Conservation (phyloP, 192 early-diverging fungal species). For the Piromyces finnis region DNA sequence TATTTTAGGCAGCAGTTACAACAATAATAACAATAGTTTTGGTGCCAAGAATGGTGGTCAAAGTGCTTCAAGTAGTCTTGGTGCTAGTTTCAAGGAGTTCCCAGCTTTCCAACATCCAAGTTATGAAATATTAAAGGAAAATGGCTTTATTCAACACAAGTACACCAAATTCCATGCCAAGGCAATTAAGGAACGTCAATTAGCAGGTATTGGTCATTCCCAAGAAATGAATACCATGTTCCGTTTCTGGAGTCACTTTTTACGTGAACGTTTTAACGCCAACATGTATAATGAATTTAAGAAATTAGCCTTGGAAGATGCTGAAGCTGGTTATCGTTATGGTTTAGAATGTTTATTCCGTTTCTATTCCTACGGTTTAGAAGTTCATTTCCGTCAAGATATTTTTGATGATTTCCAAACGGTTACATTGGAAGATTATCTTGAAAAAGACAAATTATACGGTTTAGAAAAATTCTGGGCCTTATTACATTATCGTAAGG, state of each 20-base stretch:
- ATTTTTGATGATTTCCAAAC: slow-evolving; percentile 78
- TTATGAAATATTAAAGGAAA: slow-evolving; percentile 84
- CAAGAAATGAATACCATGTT: slow-evolving; percentile 96
- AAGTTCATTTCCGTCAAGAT: slow-evolving; percentile 70
- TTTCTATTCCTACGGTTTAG: slow-evolving; percentile 90
- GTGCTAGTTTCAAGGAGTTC: background rate
- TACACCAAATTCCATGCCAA: slow-evolving; percentile 87
- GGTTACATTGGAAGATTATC: slow-evolving; percentile 55
- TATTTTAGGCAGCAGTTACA: background rate
- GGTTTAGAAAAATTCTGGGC: slow-evolving; percentile 96
- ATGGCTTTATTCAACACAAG: slow-evolving; percentile 95
- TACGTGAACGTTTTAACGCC: slow-evolving; percentile 89
- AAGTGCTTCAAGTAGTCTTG: background rate
- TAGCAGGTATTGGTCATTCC: slow-evolving; percentile 67
- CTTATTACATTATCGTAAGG: slow-evolving; percentile 75
- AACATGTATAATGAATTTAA: slow-evolving; percentile 90
- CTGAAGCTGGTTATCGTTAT: slow-evolving; percentile 69
- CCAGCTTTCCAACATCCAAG: slow-evolving; percentile 50
- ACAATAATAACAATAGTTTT: background rate
- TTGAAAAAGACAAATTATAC: slow-evolving; percentile 34
- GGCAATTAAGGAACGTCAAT: slow-evolving; percentile 84
- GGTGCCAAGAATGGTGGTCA: background rate
- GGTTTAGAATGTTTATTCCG: slow-evolving; percentile 96
- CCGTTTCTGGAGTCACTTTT: slow-evolving; percentile 95
- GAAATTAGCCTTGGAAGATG: slow-evolving; percentile 73